Percentiles rank a stretch among this genome's conserved stretches.
These are phyloP conservation scores for Citrus sinensis DNA, from an alignment of 345 rosid species.

Conservation along the genomic window DNA sequence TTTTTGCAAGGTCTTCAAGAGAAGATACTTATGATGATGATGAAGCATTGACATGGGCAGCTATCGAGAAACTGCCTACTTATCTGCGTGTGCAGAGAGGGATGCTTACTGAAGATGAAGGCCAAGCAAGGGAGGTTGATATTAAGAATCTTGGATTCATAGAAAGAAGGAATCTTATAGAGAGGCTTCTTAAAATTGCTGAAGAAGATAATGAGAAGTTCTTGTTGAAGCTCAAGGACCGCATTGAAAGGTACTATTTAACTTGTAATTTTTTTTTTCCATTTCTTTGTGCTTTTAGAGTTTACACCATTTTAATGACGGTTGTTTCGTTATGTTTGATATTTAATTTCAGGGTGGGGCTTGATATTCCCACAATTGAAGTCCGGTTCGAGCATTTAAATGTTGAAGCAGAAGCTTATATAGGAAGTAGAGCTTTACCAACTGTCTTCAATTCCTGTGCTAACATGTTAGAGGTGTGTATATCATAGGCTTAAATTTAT, in stretches of 20 bases:
- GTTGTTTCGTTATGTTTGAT: neutral
- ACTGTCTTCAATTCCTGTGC: constrained; percentile 46
- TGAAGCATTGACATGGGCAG: constrained; percentile 91
- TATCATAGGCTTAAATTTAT: neutral
- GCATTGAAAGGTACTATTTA: constrained; percentile 56
- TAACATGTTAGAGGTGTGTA: constrained; percentile 49
- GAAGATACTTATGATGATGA: constrained; percentile 54
- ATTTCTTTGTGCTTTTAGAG: neutral
- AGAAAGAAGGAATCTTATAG: constrained; percentile 66
- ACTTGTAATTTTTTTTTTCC: no score
- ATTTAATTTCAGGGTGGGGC: constrained; percentile 58
- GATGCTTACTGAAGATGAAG: constrained; percentile 50
- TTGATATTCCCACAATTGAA: constrained; percentile 83
- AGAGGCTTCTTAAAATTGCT: constrained; percentile 63
- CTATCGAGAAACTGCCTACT: constrained; percentile 84
- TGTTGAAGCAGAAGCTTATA: constrained; percentile 60
- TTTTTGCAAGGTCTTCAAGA: constrained; percentile 43
- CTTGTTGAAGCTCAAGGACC: constrained; percentile 69
- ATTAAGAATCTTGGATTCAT: constrained; percentile 59
- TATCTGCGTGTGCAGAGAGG: constrained; percentile 66
- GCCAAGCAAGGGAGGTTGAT: constrained; percentile 53
- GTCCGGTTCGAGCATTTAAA: constrained; percentile 75
- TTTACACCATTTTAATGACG: neutral
- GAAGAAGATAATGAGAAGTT: constrained; percentile 89
- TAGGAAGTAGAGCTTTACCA: constrained; percentile 62